Base-by-base conservation (phyloP, 2,329 filamentous ascomycete species). In the Penicillium palitans region DNA sequence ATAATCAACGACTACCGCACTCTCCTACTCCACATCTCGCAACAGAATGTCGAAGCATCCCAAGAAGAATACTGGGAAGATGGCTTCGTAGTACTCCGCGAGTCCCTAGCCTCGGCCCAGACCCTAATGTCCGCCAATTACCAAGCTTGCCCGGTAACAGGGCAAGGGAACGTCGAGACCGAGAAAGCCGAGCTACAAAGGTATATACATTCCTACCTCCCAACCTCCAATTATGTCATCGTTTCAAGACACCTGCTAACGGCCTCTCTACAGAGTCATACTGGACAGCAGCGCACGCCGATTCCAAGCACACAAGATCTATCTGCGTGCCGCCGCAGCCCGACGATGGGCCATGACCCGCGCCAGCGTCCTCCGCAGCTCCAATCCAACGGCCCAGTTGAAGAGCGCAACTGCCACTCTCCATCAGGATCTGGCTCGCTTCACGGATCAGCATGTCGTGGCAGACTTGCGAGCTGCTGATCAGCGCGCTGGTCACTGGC, bases 1-100 rank as follows among this genome's bases (percentile, higher is more conserved):
- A 81, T 88, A 69, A 84, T 88, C 76, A 81, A 81, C 62, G 85
- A 88, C 74, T 88, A 85, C 69, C 83, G 84, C 53, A 84, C 83
- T 56, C 74, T 87, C 4, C 82, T 87, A 62, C 72, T 82, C 61
- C 84, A 86, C 68, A 83, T 87, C 57, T 78, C 80, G 31, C 78
- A 84, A 60, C 79, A 84, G 58, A 79, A 80, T 58, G 76, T 79
- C 29, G 77, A 78, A 21, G 78, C 81, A 31, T 77, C 80, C 5
- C 75, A 80, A 41, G 82, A 84, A 53, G 83, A 86, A 61, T 81
- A 81, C 70, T 80, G 83, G 64, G 81, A 84, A 60, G 81, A 85
- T 61, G 85, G 85, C 56, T 87, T 84, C 67, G 77, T 78, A 27
- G 72, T 87, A 27, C 76, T 88, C 41, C 79, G 83, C 55, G 80